Base-by-base conservation (phyloP, 78 protist species). In the Dictyostelium firmibasis region DNA sequence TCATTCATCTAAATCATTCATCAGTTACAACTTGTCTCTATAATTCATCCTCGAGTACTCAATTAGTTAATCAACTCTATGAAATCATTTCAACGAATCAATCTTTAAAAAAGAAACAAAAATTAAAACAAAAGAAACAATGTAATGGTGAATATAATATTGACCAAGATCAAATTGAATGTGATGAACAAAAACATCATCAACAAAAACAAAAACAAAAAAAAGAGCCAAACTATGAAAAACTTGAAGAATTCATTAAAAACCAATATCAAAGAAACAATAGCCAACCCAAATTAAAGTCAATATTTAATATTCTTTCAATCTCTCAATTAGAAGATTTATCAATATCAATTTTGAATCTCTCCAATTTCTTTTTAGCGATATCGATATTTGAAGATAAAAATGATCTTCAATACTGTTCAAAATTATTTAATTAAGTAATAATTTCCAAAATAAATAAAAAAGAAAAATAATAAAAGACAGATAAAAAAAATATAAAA, bases 261-360 rank as follows among this genome's bases (percentile, higher is more conserved):
- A 43, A 1, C 43, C 36, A 41, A n/a, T 23, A 77, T 13, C 83
- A 77, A 41, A 76, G 20, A 38, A 23, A 76, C 4, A 11, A 23
- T 2, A 31, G 14, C 4, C 70, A 50, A 31, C 53, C 38, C 2
- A 20, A 23, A 27, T 8, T 36, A 79, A 35, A 27, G 36, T 88
- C 93, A 88, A 70, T 89, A 11, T 89, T 89, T 47, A 79, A 72
- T 47, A 60, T 81, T 33, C 27, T 89, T 44, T 20, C 86, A 64
- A 44, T 31, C 18, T 38, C 70, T n/a, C 62, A 89, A 89, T 29
- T 89, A n/a, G 94, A 89, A 33, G 82, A 89, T 43, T 41, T 89
- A n/a, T 38, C 87, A 43, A 81, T 18, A 16, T 75, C 87, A n/a
- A 69, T 89, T 11, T 31, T 25, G 3, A 27, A 38, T 9, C 43